Evolutionary conservation across 805 yeast genomes (phyloP), one percentile per base, ranked within the genome.

Genomic region (Candida quercuum): DNA sequence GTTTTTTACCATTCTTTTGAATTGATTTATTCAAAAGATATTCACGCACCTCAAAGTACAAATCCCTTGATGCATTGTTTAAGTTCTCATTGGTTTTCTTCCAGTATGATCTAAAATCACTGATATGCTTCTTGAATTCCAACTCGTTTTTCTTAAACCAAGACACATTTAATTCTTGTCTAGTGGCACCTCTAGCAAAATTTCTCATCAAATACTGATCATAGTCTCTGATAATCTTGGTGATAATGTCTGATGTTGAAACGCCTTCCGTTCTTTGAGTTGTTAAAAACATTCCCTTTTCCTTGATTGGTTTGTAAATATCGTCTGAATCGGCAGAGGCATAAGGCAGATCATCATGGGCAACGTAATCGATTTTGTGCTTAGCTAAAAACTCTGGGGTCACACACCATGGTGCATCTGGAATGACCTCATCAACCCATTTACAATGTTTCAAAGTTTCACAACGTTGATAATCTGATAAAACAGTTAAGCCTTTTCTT

Each of bases 261-360:
- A 93, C 81, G 11, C 99, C 99, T 48, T 89, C 96, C 0, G 99
- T 93, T 59, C 99, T 76, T 64, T 93, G 98, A 1, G 99, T 93
- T 6, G 93, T 83, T 46, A 93, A 69, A 54, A 93, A 93, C 81
- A 76, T 85, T 1, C 99, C 99, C 56, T 69, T 70, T 56, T 84
- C 83, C 59, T 93, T 93, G 55, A 93, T 84, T 17, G 97, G 96
- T 59, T 77, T 79, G 65, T 93, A 93, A 38, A 93, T 88, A 59
- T 93, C 99, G 58, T 86, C 96, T 27, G 79, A 71, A 43, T 81
- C 96, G n/a, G 78, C 78, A 18, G 91, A 78, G 1, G 86, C 96
- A 57, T 93, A 93, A 1, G 99, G 99, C 45, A 87, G 67, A 61
- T 93, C 98, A 64, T 93, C 99, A 61, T 93, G 99, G 2, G 99